These are phyloP conservation scores for Heterobasidion parviporum DNA, from an alignment of 1,284 basidiomycete species.

Conservation along the genomic window DNA sequence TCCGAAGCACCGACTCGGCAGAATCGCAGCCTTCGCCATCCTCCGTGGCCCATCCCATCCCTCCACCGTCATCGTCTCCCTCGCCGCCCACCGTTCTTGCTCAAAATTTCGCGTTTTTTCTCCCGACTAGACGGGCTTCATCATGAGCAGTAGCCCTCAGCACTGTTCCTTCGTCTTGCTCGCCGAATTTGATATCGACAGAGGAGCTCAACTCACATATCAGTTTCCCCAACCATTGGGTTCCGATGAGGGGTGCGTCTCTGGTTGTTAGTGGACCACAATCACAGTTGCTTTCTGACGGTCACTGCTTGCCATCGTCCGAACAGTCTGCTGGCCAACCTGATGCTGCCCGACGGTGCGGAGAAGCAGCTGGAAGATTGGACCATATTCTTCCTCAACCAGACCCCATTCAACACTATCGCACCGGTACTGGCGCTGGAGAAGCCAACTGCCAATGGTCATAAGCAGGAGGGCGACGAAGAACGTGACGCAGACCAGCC, in stretches of 20 bases:
- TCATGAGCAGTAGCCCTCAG: constrained; percentile 36
- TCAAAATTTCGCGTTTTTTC: neutral
- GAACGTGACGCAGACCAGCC: constrained; percentile 29
- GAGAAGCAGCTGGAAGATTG: constrained; percentile 93
- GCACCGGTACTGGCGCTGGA: constrained; percentile 74
- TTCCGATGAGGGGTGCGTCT: constrained; percentile 81
- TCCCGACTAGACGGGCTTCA: neutral
- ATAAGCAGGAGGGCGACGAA: constrained; percentile 25
- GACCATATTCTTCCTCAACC: constrained; percentile 98
- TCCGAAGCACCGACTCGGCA: too few relatives aligned
- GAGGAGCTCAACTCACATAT: constrained; percentile 85
- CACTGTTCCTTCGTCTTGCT: constrained; percentile 90
- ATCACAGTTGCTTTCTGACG: constrained; percentile 2
- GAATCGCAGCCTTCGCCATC: too few relatives aligned
- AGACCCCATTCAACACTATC: constrained; percentile 81
- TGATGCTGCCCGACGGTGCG: constrained; percentile 98
- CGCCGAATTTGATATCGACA: constrained; percentile 93
- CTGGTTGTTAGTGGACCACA: neutral
- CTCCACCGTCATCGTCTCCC: neutral
- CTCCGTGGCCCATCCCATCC: too few relatives aligned
- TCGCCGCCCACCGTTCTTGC: neutral
- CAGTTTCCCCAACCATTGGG: constrained; percentile 92
- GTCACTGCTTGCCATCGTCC: constrained; percentile 7
- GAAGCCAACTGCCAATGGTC: constrained; percentile 26
- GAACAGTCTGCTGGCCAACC: constrained; percentile 81